Base-by-base conservation (phyloP, 1,139 yeast species). In the Pichia sp. region DNA sequence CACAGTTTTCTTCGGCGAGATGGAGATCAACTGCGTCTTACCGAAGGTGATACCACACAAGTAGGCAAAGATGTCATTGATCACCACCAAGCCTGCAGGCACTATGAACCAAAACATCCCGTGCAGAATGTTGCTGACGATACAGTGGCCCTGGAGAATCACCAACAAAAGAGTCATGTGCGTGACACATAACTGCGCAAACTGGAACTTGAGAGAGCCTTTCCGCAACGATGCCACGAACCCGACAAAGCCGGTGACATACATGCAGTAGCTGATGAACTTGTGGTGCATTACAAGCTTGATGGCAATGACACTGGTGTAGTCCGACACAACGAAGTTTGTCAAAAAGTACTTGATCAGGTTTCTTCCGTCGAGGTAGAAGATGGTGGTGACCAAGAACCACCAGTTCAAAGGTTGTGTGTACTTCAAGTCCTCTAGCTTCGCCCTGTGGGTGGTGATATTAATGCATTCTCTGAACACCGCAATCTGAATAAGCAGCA, bases 1-100 rank as follows among this genome's bases (percentile, higher is more conserved):
- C 31, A 92, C 92, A 1, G 99, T 93, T 74, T 93, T 93, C 72
- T 93, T 93, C 52, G 99, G 99, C 15, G 97, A 89, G 61, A 93
- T 89, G 56, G 88, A 92, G 65, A 95, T 90, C 66, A 93, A 81
- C 68, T 89, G 97, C 50, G 98, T 92, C 61, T 79, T 82, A 52
- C 99, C 99, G 73, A 93, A 90, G 1, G 98, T 89, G 62, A 93
- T 93, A 51, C 99, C 99, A 74, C 98, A 93, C 57, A 93, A 76
- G 69, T 93, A 93, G 40, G 99, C 99, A 77, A 90, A 92, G 54
- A 92, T 90, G 69, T 93, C 99, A 70, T 93, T 93, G 56, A 90
- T 89, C 63, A 93, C 89, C 50, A 93, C 99, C 64, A 93, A 77
- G 4, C 95, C 85, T 57, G 89, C 90, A 2, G 99, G 99, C 54